Percentiles rank a stretch among this genome's conserved stretches.
These are phyloP conservation scores for Penicillium waksmanii DNA, from an alignment of 495 filamentous ascomycete species.

Conservation along the genomic window DNA sequence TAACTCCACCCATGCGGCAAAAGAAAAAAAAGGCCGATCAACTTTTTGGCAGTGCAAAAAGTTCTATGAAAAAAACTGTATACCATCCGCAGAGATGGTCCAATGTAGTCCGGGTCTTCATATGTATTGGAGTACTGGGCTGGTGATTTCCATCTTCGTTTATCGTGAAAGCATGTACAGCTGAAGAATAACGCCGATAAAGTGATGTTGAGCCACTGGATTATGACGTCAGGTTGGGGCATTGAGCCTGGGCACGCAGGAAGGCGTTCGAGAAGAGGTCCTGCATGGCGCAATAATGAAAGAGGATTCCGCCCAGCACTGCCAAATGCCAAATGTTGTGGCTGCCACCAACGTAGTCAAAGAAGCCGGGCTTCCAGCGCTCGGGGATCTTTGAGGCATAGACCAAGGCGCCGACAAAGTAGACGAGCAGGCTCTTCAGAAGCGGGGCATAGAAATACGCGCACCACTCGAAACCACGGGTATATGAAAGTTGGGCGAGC, in stretches of 20 bases:
- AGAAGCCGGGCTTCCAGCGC: conserved; percentile 86
- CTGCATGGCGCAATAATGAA: conserved; percentile 96
- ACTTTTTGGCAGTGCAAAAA: neutral
- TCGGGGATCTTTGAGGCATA: conserved; percentile 97
- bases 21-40: conserved; percentile 2
- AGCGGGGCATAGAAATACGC: conserved; percentile 90
- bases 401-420: conserved; percentile 78
- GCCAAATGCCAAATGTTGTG: conserved; percentile 99
- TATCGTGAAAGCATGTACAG: conserved; percentile 15
- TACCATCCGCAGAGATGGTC: conserved; percentile 1
- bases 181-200: conserved; percentile 8
- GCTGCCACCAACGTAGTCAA: conserved; percentile 91
- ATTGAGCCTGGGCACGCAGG: conserved; percentile 62
- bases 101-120: conserved; percentile 2
- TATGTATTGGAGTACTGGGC: neutral
- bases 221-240: conserved; percentile 44
- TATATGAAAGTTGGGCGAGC: conserved; percentile 76
- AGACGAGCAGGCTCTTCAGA: conserved; percentile 80
- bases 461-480: conserved; percentile 74
- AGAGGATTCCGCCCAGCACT: conserved; percentile 93
- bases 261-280: conserved; percentile 91
- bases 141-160: conserved; percentile 12
- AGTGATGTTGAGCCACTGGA: conserved; percentile 5
- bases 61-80: conserved; percentile 6
- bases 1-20: conserved; percentile 25